These are phyloP conservation scores for Neobulgaria alba DNA, from an alignment of 2,329 filamentous ascomycete genomes.

Conservation along the genomic window DNA sequence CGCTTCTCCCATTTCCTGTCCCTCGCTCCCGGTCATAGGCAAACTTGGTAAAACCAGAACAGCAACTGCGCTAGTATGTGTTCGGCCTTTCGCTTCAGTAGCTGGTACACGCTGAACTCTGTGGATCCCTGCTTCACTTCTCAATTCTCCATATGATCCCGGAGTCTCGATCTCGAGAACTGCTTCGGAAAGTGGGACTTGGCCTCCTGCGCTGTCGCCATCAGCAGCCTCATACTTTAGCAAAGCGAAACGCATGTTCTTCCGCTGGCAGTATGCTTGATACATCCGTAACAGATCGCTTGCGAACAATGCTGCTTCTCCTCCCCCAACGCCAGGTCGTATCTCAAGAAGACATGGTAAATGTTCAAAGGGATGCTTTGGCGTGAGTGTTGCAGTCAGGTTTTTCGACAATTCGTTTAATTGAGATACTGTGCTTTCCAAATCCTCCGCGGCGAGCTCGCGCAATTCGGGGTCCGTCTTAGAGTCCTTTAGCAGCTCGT, in stretches of 20 bases:
- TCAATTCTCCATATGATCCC: conserved; percentile 72
- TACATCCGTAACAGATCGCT: conserved; percentile 89
- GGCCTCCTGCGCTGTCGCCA: conserved; percentile 49
- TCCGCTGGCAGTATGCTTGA: conserved; percentile 62
- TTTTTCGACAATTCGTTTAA: conserved; percentile 56
- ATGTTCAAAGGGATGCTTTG: conserved; percentile 80
- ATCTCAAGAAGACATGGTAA: conserved; percentile 89
- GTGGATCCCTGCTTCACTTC: conserved; percentile 89
- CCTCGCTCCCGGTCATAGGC: conserved; percentile 43
- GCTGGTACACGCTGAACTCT: conserved; percentile 87
- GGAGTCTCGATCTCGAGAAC: conserved; percentile 72
- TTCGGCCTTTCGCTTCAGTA: conserved; percentile 84
- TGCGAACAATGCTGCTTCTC: conserved; percentile 86
- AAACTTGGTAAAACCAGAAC: conserved; percentile 89
- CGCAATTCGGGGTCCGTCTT: conserved; percentile 58
- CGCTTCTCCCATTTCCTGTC: conserved; percentile 40
- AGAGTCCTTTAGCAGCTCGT: conserved; percentile 37
- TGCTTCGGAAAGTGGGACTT: conserved; percentile 72
- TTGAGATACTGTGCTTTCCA: conserved; percentile 53
- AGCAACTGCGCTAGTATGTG: conserved; percentile 86
- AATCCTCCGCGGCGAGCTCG: conserved; percentile 71
- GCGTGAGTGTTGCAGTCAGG: conserved; percentile 72
- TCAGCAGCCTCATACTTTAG: conserved; percentile 77
- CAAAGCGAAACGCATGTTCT: conserved; percentile 56
- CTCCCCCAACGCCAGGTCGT: conserved; percentile 81